A percentile compares a stretch with the other conserved stretches of the same genome.
phyloP scores from a whole-genome alignment of 345 rosid species.

The Eucalyptus camaldulensis region DNA sequence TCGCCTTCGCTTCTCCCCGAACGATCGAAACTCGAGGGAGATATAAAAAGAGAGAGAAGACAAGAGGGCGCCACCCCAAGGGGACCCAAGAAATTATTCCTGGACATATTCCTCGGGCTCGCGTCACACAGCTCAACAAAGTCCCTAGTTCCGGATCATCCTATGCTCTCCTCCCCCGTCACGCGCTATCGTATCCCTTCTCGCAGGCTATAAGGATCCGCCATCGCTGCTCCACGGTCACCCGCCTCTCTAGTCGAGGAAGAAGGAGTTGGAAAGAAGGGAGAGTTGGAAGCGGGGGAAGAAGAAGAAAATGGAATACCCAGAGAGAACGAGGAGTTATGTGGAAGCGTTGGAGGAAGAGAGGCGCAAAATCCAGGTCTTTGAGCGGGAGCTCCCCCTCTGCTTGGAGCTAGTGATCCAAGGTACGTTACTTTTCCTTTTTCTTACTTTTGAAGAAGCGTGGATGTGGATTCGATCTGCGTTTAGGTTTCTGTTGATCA shows the following conservation, averaged over 20 bases:
- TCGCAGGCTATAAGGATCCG: not conserved
- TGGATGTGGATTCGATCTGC: not conserved
- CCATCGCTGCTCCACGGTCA: not conserved
- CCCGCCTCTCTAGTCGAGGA: not conserved
- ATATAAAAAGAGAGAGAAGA: not conserved
- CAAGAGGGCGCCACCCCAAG: not conserved
- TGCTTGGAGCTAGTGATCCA: conserved; percentile 18
- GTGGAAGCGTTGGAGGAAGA: conserved; percentile 23
- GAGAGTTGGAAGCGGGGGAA: not conserved
- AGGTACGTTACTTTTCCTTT: not conserved
- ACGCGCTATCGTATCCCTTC: not conserved
- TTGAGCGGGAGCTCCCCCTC: conserved; percentile 35
- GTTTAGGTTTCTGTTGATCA: not conserved
- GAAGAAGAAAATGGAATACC: not conserved
- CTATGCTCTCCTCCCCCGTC: not conserved
- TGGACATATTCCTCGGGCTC: not conserved
- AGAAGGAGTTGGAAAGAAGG: not conserved
- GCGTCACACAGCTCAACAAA: not conserved
- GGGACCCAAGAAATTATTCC: not conserved
- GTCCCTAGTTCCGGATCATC: not conserved
- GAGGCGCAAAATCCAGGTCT: conserved; percentile 28
- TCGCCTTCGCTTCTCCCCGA: not conserved
- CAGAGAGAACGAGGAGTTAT: conserved; percentile 8
- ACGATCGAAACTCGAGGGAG: not conserved
- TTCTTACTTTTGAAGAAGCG: not conserved